phyloP scores from a whole-genome alignment of 2,329 filamentous ascomycete species.

The Metarhizium brunneum region DNA sequence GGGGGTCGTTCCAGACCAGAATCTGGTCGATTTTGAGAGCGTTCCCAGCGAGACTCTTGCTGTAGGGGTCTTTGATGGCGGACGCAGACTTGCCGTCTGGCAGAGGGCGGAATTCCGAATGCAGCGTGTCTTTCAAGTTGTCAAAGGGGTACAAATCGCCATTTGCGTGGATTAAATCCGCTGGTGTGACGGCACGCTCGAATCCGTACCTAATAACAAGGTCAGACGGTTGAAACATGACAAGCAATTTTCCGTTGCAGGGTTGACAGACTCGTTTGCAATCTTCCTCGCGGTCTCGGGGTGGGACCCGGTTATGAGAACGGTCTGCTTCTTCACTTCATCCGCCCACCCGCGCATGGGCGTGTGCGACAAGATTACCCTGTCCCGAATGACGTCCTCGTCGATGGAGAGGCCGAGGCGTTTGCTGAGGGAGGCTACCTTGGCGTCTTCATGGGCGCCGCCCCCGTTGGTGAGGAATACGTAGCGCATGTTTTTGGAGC shows the following conservation, averaged over 20 bases:
- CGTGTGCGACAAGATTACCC: slow-evolving; percentile 73
- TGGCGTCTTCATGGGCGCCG: slow-evolving; percentile 61
- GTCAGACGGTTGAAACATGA: slow-evolving; percentile 12
- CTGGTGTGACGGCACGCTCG: slow-evolving; percentile 72
- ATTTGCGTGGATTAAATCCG: slow-evolving; percentile 68
- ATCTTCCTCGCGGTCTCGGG: slow-evolving; percentile 60
- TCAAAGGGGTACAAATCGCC: slow-evolving; percentile 80
- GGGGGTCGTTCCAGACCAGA: slow-evolving; percentile 89
- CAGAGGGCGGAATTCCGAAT: slow-evolving; percentile 17
- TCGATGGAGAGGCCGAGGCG: slow-evolving; percentile 21
- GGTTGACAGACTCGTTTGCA: slow-evolving; percentile 46
- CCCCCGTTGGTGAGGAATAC: slow-evolving; percentile 95
- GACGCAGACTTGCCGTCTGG: slow-evolving; percentile 24
- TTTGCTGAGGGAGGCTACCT: slow-evolving; percentile 23
- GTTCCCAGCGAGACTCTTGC: slow-evolving; percentile 24
- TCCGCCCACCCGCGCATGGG: slow-evolving; percentile 58
- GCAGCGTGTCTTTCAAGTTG: slow-evolving; percentile 20
- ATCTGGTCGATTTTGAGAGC: slow-evolving; percentile 77
- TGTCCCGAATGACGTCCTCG: slow-evolving; percentile 23
- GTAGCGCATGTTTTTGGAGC: slow-evolving; percentile 71
- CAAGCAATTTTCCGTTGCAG: too few relatives aligned
- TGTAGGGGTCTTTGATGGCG: slow-evolving; percentile 21
- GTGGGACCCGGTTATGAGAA: slow-evolving; percentile 65
- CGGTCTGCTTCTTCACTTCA: slow-evolving; percentile 36
- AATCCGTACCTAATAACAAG: slow-evolving; percentile 51